phyloP scores from a whole-genome alignment of 345 rosid genomes.

The Euphorbia tirucalli region DNA sequence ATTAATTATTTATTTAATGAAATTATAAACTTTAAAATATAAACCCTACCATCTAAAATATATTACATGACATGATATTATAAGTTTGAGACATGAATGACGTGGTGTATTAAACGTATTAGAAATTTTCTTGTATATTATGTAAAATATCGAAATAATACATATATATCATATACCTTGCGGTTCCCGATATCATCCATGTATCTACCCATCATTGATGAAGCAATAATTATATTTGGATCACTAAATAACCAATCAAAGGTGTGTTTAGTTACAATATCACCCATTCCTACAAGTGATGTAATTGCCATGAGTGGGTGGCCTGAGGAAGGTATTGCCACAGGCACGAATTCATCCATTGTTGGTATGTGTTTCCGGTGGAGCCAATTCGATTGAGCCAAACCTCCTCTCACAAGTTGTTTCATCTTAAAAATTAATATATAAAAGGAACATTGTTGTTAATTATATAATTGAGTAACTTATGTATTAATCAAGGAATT shows the following conservation, averaged over 20 bases:
- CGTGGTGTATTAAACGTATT: no score
- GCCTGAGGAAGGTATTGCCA: slow-evolving; percentile 14
- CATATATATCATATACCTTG: background rate
- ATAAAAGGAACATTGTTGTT: background rate
- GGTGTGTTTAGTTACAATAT: slow-evolving; percentile 14
- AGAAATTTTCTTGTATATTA: no score
- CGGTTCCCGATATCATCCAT: slow-evolving; percentile 28
- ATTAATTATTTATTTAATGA: no score
- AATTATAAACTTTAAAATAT: no score
- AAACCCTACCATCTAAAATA: no score
- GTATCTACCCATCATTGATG: slow-evolving; percentile 21
- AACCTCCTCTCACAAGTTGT: slow-evolving; percentile 10
- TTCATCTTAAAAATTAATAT: slow-evolving; percentile 10
- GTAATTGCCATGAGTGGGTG: slow-evolving; percentile 16
- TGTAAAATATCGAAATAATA: no score
- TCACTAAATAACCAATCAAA: slow-evolving; percentile 21
- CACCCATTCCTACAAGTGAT: slow-evolving; percentile 28
- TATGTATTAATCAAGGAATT: background rate
- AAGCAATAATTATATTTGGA: slow-evolving; percentile 24
- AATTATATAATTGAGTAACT: background rate
- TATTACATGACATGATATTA: no score
- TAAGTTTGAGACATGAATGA: no score
- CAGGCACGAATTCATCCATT: slow-evolving; percentile 30
- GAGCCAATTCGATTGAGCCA: slow-evolving; percentile 32
- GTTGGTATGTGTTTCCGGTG: slow-evolving; percentile 20